phyloP scores from a whole-genome alignment of 2,329 filamentous ascomycete species.

The Xylariaceae sp. region DNA sequence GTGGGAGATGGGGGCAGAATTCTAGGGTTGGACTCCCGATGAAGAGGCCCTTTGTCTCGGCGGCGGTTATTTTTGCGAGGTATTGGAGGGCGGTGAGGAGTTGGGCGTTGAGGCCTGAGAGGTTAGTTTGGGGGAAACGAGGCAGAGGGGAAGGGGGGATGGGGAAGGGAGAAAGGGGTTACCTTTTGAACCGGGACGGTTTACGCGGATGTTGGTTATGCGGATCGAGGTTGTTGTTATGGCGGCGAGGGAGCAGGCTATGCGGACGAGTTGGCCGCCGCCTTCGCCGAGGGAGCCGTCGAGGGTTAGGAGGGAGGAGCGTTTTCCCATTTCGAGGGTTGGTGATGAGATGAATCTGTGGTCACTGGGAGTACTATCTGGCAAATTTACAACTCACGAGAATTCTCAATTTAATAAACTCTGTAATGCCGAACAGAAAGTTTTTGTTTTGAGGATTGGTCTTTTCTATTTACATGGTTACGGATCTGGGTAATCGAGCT shows the following conservation, averaged over 20 bases:
- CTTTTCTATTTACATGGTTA: too few species aligned
- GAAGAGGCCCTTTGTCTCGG: slow-evolving; percentile 44
- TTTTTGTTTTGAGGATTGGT: too few species aligned
- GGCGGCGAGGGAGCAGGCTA: slow-evolving; percentile 52
- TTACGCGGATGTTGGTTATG: slow-evolving; percentile 52
- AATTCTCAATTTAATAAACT: too few species aligned
- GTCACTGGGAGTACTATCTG: too few species aligned
- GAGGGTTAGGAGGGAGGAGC: slow-evolving; percentile 35
- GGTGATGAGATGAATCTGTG: too few species aligned
- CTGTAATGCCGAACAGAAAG: too few species aligned
- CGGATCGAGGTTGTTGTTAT: slow-evolving; percentile 49
- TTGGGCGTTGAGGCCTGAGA: slow-evolving; percentile 54
- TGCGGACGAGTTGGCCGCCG: slow-evolving; percentile 55
- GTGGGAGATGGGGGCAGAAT: slow-evolving; percentile 40
- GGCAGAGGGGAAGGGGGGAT: too few species aligned
- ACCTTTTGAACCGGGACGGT: slow-evolving; percentile 33
- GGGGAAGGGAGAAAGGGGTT: too few species aligned
- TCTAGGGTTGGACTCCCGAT: slow-evolving; percentile 48
- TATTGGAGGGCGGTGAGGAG: slow-evolving; percentile 53
- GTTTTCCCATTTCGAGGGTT: slow-evolving; percentile 1
- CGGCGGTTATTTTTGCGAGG: slow-evolving; percentile 48
- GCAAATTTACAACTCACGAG: too few species aligned
- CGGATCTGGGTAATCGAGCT: too few species aligned
- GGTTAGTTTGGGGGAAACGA: neutral
- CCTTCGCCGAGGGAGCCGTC: slow-evolving; percentile 57